Evolutionary conservation across 2,329 filamentous ascomycete species (phyloP), one percentile per base, ranked within the genome.

Genomic region (Remersonia thermophila): DNA sequence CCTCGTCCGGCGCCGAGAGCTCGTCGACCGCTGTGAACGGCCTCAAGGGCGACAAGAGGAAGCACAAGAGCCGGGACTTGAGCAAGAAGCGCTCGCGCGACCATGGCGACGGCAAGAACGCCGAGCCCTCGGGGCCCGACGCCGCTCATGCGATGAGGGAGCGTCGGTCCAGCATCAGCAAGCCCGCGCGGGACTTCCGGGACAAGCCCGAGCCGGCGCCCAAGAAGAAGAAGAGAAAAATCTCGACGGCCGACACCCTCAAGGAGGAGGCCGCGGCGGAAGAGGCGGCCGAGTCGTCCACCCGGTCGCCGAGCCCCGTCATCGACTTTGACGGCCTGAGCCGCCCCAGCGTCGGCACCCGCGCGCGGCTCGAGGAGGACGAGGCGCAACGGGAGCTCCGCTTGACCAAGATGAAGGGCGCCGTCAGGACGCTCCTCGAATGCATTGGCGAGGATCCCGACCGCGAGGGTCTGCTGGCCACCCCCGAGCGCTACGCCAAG

Each of bases 401-500:
- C 31, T 55, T 80, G 27, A 61, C 69, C 12, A 73, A 69, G 51
- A 69, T 81, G 57, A 64, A 66, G 41, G 73, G 63, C 31, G 77
- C 77, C 27, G 73, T 81, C 17, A 63, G 72, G 33, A 80, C 77
- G 2, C 65, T 82, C 11, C 69, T 81, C 20, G 77, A 81, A 54
- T 81, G 77, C 47, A 62, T 81, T 5, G 77, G 77, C 47, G 77
- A 81, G 57, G 75, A 82, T 46, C 73, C 76, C 0, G 66, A 77
- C 46, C 67, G 77, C 23, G 71, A 77, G 44, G 77, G 77, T 29
- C 59, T 82, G 28, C 62, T 79, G 12, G 74, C 66, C 28, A 81
- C 77, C 0, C 91, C 91, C 0, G 76, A 82, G 52, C 73, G 91
- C 43, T 98, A 96, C 57, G 89, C 91, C 32, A 91, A 94, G 60